Evolutionary conservation across 73 alveolate genomes (phyloP).

Genomic region (Blepharisma stoltei): DNA sequence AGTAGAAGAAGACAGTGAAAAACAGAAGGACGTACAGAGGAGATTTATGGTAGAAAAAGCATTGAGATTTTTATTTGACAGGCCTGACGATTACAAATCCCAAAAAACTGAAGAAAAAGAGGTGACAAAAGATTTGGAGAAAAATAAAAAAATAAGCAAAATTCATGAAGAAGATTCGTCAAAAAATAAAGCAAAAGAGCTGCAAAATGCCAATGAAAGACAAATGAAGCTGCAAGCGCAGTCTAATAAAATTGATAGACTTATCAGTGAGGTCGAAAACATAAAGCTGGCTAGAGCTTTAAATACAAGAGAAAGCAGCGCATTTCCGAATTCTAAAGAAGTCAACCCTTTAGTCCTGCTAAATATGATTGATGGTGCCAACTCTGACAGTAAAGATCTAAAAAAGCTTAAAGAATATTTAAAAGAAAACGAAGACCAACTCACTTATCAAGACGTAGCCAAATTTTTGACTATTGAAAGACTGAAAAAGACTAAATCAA

Average conservation of each 20-base stretch:
- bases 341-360: background rate
- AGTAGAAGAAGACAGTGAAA: no score
- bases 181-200: background rate
- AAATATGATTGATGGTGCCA: background rate
- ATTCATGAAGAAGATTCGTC: background rate
- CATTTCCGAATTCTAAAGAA: constrained; percentile 15
- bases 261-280: background rate
- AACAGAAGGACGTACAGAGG: background rate
- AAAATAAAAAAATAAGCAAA: background rate
- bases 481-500: background rate
- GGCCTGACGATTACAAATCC: background rate
- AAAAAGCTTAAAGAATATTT: background rate
- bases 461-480: background rate
- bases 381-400: background rate
- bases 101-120: background rate
- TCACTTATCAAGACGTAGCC: background rate
- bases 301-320: background rate
- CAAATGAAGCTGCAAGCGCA: constrained; percentile 6
- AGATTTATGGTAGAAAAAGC: background rate
- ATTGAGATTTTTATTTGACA: background rate
- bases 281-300: background rate
- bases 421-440: background rate
- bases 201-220: background rate
- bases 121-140: background rate
- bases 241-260: constrained; percentile 3